Percentiles rank a stretch among this genome's conserved stretches.
Evolutionary conservation across 495 filamentous ascomycete species (phyloP).

Genomic region (Gamarada debralockiae): DNA sequence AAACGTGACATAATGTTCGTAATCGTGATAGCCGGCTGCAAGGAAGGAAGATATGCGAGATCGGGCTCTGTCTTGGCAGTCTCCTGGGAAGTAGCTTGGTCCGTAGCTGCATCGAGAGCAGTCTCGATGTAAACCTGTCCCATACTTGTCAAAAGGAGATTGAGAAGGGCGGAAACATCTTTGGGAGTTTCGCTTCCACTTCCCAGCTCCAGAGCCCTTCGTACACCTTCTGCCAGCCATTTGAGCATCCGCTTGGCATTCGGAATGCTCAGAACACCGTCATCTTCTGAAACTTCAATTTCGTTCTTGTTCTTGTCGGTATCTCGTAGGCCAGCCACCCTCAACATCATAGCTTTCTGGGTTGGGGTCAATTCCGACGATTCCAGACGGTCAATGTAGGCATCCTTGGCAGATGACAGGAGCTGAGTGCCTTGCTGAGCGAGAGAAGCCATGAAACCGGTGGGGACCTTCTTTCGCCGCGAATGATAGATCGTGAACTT

Average conservation of each 20-base stretch:
- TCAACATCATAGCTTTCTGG: constrained; percentile 80
- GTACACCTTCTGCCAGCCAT: constrained; percentile 95
- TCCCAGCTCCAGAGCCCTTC: constrained; percentile 85
- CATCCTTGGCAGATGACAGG: constrained; percentile 73
- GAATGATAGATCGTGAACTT: constrained; percentile 94
- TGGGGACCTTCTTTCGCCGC: constrained; percentile 73
- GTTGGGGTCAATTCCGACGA: constrained; percentile 78
- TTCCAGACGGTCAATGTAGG: constrained; percentile 80
- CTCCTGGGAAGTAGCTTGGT: constrained; percentile 72
- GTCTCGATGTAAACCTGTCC: constrained; percentile 94
- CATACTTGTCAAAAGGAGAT: constrained; percentile 82
- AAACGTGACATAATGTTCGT: constrained; percentile 90
- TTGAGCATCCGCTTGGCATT: constrained; percentile 94
- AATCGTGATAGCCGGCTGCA: constrained; percentile 80
- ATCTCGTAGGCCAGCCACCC: constrained; percentile 66
- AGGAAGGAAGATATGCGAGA: constrained; percentile 71
- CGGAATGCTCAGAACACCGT: constrained; percentile 77
- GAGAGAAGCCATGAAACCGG: constrained; percentile 84
- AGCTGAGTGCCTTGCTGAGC: constrained; percentile 84
- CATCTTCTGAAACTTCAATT: constrained; percentile 84
- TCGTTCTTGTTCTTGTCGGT: constrained; percentile 56
- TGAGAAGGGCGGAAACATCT: constrained; percentile 83
- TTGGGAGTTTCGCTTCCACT: constrained; percentile 86
- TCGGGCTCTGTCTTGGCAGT: constrained; percentile 80
- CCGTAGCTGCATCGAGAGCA: constrained; percentile 80